Conservation (phyloP, 371 early-diverging fungal species). For the Syncephalastrum racemosum region DNA sequence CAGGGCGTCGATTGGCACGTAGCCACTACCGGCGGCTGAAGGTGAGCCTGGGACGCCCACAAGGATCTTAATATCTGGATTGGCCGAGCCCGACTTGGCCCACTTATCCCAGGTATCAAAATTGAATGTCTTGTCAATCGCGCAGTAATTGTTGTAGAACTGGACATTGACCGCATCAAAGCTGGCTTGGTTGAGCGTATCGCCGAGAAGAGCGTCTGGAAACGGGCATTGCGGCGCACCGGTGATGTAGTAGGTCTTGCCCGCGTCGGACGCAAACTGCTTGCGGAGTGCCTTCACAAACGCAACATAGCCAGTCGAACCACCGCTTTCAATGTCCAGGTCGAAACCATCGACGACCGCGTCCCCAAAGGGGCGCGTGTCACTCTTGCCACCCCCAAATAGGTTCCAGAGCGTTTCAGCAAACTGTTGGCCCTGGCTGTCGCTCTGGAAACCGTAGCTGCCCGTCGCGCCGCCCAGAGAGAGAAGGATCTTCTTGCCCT, state of each 20-base stretch:
- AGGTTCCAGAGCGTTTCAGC: conserved; percentile 63
- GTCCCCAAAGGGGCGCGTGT: conserved; percentile 63
- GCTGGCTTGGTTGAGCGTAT: conserved; percentile 38
- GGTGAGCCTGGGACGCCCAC: conserved; percentile 64
- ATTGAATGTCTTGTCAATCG: conserved; percentile 38
- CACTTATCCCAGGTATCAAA: conserved; percentile 63
- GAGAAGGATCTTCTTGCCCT: conserved; percentile 50
- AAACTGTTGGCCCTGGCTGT: conserved; percentile 45
- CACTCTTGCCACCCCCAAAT: conserved; percentile 55
- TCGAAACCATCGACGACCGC: conserved; percentile 70
- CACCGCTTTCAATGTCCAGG: conserved; percentile 70
- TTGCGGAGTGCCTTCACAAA: conserved; percentile 23
- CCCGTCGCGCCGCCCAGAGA: conserved; percentile 68
- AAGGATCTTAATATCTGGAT: conserved; percentile 59
- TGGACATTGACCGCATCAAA: conserved; percentile 53
- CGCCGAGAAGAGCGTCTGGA: conserved; percentile 54
- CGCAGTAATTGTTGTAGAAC: conserved; percentile 50
- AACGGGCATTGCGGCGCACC: conserved; percentile 60
- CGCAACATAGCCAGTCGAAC: conserved; percentile 51
- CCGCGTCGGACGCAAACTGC: conserved; percentile 19
- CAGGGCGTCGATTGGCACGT: no score
- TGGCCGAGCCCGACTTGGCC: conserved; percentile 58
- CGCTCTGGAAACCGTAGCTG: conserved; percentile 48
- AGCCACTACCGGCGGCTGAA: conserved; percentile 38
- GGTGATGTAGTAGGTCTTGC: conserved; percentile 43